Evolutionary conservation across 73 alveolate genomes (phyloP).

Genomic region (Paramecium primaurelia): DNA sequence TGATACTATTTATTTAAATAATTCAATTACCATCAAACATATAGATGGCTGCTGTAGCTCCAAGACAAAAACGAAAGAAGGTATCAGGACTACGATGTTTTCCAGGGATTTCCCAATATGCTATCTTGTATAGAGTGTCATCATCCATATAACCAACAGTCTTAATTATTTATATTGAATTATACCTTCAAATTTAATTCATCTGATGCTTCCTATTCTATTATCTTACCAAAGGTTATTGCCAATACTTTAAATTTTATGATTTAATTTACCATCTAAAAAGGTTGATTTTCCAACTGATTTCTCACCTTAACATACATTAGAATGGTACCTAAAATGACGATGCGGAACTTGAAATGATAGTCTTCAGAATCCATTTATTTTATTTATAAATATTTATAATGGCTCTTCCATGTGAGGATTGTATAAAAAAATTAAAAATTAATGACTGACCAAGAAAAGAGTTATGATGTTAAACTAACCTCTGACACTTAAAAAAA

Average conservation of each 20-base stretch:
- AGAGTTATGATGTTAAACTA: background rate
- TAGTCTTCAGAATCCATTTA: constrained; percentile 81
- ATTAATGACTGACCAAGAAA: constrained; percentile 40
- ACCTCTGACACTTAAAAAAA: background rate
- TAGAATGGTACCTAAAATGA: constrained; percentile 59
- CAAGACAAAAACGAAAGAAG: constrained; percentile 90
- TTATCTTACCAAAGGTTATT: constrained; percentile 88
- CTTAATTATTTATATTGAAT: background rate
- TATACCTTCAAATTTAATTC: constrained; percentile 85
- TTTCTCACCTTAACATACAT: constrained; percentile 78
- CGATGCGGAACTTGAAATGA: constrained; percentile 84
- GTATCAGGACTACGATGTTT: constrained; percentile 93
- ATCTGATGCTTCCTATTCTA: constrained; percentile 90
- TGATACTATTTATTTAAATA: constrained; percentile 60
- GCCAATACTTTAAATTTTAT: constrained; percentile 92
- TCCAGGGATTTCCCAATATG: constrained; percentile 98
- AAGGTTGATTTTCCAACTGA: constrained; percentile 97
- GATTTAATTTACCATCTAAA: constrained; percentile 94
- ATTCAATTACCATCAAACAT: constrained; percentile 79
- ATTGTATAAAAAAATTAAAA: constrained; percentile 3
- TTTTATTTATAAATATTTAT: background rate
- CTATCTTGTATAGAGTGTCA: constrained; percentile 77
- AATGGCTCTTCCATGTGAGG: background rate
- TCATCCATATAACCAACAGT: constrained; percentile 82
- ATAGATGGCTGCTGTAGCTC: constrained; percentile 95